phyloP scores from a whole-genome alignment of 2,329 filamentous ascomycete genomes.

The Colletotrichum lentis region DNA sequence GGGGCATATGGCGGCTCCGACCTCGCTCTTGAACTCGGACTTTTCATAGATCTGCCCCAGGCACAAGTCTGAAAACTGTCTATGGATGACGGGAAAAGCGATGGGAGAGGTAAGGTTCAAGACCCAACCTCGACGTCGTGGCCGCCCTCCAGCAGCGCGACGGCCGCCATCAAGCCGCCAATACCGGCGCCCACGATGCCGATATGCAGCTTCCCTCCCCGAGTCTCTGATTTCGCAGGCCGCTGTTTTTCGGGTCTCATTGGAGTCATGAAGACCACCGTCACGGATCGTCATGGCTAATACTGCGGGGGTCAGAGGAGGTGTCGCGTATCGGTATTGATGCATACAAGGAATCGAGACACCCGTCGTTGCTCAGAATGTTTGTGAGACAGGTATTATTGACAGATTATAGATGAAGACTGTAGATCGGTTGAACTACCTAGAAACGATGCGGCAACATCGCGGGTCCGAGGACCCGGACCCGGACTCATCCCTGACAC shows the following conservation, averaged over 20 bases:
- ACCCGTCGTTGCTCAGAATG: neutral
- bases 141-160: slow-evolving; percentile 3
- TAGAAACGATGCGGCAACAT: too few species aligned
- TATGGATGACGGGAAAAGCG: neutral
- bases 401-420: too few species aligned
- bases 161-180: slow-evolving; percentile 7
- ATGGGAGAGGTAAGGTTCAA: neutral
- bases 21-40: slow-evolving; percentile 7
- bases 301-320: neutral
- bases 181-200: slow-evolving; percentile 9
- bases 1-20: neutral
- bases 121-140: slow-evolving; percentile 11
- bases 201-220: neutral
- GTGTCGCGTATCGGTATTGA: neutral
- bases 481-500: too few species aligned
- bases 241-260: neutral
- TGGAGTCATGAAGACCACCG: neutral
- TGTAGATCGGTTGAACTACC: too few species aligned
- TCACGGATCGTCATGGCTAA: neutral
- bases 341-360: neutral
- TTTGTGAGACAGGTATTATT: neutral
- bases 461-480: too few species aligned
- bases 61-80: neutral
- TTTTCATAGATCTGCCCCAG: neutral
- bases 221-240: too few species aligned